phyloP scores from a whole-genome alignment of 1,284 basidiomycete species.

The Ganoderma leucocontextum region DNA sequence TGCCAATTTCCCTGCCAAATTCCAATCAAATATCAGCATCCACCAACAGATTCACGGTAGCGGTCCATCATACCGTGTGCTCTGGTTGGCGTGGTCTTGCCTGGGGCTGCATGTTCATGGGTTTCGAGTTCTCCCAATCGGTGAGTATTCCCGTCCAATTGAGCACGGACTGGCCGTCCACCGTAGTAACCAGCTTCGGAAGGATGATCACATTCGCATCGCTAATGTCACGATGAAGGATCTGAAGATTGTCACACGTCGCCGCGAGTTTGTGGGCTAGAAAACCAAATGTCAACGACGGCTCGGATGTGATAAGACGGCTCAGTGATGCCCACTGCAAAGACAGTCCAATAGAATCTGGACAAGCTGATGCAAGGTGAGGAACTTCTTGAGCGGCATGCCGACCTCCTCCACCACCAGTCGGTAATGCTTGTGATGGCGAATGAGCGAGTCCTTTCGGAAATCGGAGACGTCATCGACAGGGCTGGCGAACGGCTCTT shows the following conservation, averaged over 20 bases:
- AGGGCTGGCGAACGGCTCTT: too few species aligned
- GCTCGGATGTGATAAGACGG: too few species aligned
- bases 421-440: background rate
- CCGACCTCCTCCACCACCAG: slow-evolving; percentile 14
- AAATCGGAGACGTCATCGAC: too few species aligned
- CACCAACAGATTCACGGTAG: background rate
- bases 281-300: background rate
- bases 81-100: background rate
- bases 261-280: background rate
- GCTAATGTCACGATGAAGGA: background rate
- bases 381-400: slow-evolving; percentile 12
- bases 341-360: slow-evolving; percentile 1
- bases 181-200: background rate
- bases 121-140: slow-evolving; percentile 15
- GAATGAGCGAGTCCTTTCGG: background rate
- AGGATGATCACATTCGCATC: background rate
- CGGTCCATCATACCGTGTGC: slow-evolving; percentile 10
- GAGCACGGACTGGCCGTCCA: background rate
- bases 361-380: slow-evolving; percentile 10
- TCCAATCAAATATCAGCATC: background rate
- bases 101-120: background rate
- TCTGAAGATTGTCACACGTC: background rate
- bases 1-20: slow-evolving; percentile 17
- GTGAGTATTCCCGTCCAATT: background rate
- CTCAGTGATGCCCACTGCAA: background rate